Conservation (phyloP, 164 flowering plant genomes). For the Protea cynaroides region DNA sequence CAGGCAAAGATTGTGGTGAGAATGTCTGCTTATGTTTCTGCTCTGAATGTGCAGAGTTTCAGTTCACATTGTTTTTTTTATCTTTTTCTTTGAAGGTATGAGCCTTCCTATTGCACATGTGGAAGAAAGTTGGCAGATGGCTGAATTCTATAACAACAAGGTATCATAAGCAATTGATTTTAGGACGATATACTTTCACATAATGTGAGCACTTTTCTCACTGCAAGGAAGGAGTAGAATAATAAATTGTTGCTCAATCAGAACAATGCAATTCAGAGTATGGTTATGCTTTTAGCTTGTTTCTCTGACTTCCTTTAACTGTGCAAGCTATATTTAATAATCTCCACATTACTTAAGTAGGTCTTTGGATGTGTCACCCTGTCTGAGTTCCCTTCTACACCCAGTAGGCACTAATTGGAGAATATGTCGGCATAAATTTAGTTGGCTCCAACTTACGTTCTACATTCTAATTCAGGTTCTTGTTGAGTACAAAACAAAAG, state of each 20-base stretch:
- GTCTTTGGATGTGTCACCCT: too few relatives aligned
- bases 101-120: slow-evolving; percentile 99
- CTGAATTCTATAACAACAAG: slow-evolving; percentile 94
- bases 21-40: neutral
- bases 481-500: slow-evolving; percentile 80
- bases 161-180: slow-evolving; percentile 21
- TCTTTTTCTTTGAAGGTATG: slow-evolving; percentile 54
- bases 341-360: too few relatives aligned
- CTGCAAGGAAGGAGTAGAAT: neutral
- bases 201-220: neutral
- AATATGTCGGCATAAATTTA: neutral
- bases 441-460: slow-evolving; percentile 2
- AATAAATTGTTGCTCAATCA: too few relatives aligned
- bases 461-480: slow-evolving; percentile 49
- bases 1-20: slow-evolving; percentile 94
- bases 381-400: too few relatives aligned
- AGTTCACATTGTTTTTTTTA: slow-evolving; percentile 3
- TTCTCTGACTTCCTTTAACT: too few relatives aligned
- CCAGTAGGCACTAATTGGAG: too few relatives aligned
- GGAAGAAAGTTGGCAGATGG: slow-evolving; percentile 99
- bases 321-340: too few relatives aligned
- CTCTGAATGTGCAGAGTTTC: slow-evolving; percentile 4
- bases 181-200: neutral
- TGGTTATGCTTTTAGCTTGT: too few relatives aligned
- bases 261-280: too few relatives aligned